Percentiles rank a stretch among this genome's conserved stretches.
Conservation (phyloP, 371 early-diverging fungal genomes). For the Mortierella sp. region DNA sequence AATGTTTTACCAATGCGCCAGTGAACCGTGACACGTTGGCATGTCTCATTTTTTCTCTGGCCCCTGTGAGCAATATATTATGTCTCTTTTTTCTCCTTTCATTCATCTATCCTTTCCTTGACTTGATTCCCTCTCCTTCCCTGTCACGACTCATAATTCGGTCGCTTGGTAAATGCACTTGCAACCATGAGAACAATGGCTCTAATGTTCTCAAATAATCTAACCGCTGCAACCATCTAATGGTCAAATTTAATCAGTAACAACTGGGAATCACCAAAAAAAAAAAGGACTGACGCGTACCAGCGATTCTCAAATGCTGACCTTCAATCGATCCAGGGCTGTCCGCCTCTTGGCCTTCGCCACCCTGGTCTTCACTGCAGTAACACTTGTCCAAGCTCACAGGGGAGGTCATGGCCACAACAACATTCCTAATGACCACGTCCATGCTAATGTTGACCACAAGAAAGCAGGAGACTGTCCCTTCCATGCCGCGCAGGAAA, state of each 20-base stretch:
- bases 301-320: conserved; percentile 22
- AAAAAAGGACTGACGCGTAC: not conserved
- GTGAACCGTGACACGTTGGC: conserved; percentile 8
- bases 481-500: conserved; percentile 22
- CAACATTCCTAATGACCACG: conserved; percentile 36
- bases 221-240: too few relatives aligned
- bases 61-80: conserved; percentile 4
- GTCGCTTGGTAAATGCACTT: not conserved
- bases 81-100: conserved; percentile 5
- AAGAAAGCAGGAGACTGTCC: conserved; percentile 40
- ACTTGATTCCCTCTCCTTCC: conserved; percentile 1
- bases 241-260: not conserved
- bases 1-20: not conserved
- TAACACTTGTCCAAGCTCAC: conserved; percentile 41
- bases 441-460: conserved; percentile 45
- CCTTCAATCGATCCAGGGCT: conserved; percentile 38
- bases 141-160: not conserved
- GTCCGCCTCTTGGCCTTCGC: conserved; percentile 27
- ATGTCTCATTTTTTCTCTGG: conserved; percentile 10
- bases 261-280: conserved; percentile 1
- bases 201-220: not conserved
- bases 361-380: conserved; percentile 18
- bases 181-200: not conserved
- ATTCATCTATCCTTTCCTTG: not conserved
- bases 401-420: conserved; percentile 12